Evolutionary conservation across 148 eudicot species (phyloP).

Genomic region (Polygonum aviculare): DNA sequence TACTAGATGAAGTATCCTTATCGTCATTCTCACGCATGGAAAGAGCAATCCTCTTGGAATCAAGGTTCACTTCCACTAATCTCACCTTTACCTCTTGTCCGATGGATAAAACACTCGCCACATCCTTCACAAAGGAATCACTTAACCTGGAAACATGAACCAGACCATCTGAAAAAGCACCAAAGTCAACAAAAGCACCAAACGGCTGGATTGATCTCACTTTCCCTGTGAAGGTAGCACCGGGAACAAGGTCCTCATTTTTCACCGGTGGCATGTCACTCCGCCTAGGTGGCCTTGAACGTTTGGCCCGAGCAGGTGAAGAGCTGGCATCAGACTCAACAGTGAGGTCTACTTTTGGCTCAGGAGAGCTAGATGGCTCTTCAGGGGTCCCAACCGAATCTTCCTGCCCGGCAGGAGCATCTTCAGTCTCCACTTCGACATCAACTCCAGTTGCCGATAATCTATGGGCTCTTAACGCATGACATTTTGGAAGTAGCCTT

Average conservation of each 20-base stretch:
- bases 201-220: constrained; percentile 82
- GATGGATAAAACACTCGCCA: constrained; percentile 50
- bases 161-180: constrained; percentile 91
- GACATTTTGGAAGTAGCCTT: constrained; percentile 44
- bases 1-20: constrained; percentile 22
- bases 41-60: constrained; percentile 74
- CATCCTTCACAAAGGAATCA: constrained; percentile 79
- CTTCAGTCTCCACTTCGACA: constrained; percentile 58
- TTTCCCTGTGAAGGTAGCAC: constrained; percentile 81
- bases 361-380: constrained; percentile 21
- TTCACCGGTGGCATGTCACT: constrained; percentile 95
- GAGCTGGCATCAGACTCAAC: constrained; percentile 28
- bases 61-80: constrained; percentile 65
- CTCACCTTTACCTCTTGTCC: constrained; percentile 95
- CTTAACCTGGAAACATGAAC: constrained; percentile 87
- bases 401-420: constrained; percentile 27
- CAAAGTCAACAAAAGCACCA: constrained; percentile 97
- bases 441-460: constrained; percentile 57
- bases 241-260: constrained; percentile 77
- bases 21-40: constrained; percentile 75
- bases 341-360: constrained; percentile 32
- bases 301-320: constrained; percentile 32
- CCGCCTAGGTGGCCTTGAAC: constrained; percentile 56
- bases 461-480: constrained; percentile 19
- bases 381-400: constrained; percentile 26